These are phyloP conservation scores for Austroboletus festivus DNA, from an alignment of 768 basidiomycete genomes.

Conservation along the genomic window DNA sequence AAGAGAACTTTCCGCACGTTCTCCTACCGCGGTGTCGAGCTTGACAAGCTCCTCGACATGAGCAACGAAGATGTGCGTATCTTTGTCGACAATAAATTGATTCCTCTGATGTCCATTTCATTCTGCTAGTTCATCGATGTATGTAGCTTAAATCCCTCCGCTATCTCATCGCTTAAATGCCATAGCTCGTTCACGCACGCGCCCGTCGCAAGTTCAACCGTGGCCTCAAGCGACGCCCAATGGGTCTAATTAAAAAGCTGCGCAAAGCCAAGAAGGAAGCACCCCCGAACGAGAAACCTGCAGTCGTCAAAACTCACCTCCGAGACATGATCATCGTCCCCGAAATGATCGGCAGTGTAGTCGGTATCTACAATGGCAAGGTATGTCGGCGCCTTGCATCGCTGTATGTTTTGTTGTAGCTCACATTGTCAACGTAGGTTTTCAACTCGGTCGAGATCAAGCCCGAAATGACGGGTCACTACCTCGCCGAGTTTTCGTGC, in stretches of 20 bases:
- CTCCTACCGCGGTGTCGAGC: conserved; percentile 96
- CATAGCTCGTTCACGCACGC: conserved; percentile 94
- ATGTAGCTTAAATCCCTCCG: conserved; percentile 29
- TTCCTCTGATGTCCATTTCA: conserved; percentile 1
- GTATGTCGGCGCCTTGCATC: conserved; percentile 36
- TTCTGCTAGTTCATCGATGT: conserved; percentile 71
- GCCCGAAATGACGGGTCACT: conserved; percentile 99
- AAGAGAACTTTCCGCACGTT: conserved; percentile 98
- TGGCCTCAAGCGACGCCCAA: conserved; percentile 96
- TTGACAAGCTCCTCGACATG: conserved; percentile 96
- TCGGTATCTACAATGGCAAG: conserved; percentile 99
- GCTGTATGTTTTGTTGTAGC: background rate
- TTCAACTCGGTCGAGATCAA: conserved; percentile 99
- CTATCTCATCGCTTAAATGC: background rate
- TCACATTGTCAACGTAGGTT: conserved; percentile 42
- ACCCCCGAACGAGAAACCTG: conserved; percentile 98
- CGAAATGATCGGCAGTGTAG: conserved; percentile 98
- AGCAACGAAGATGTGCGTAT: conserved; percentile 85
- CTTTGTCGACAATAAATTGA: background rate
- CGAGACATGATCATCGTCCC: conserved; percentile 99
- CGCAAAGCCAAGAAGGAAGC: conserved; percentile 99
- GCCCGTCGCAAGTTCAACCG: conserved; percentile 98
- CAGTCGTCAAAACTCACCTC: conserved; percentile 98
- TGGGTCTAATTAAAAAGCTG: conserved; percentile 99
- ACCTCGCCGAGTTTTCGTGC: conserved; percentile 96